Base-by-base conservation (phyloP, 2,329 filamentous ascomycete genomes). In the Eurotiales sp. region DNA sequence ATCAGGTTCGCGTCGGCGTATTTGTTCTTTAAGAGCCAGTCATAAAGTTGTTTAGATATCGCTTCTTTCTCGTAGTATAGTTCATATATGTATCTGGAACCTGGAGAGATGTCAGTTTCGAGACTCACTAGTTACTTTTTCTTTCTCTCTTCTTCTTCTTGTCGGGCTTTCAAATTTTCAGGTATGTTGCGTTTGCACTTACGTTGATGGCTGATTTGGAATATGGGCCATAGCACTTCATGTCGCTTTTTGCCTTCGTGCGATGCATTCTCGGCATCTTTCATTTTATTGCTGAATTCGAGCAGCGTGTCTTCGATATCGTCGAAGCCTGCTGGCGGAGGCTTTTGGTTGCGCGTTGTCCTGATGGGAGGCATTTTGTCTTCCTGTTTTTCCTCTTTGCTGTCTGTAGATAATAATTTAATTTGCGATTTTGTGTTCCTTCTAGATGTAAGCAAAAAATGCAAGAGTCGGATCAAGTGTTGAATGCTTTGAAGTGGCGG, bases 51-150 rank as follows among this genome's bases (percentile, higher is more conserved):
- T 73, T 88, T 92, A 71, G 83, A 88, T 68, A 99, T 97, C 46
- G 92, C 92, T 73, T 96, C 89, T 74, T 96, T 96, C 71, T 95
- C 87, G 73, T 97, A 99, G 76, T 96, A 97, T 43, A 99, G 79
- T 66, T 97, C 93, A 76, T 96, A 99, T 57, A 99, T 86, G 73
- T 99, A 99, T 65, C 90, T 84, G 56, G 82, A 85, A 39, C 81
- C 81, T 81, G 8, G 11, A 37, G 21, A 37, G 15, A 7, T 19
- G 17, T 37, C 17, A 37, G 17, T 36, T 36, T 36, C 6, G 14
- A n/a, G n/a, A n/a, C n/a, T n/a, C n/a, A n/a, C n/a, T n/a, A n/a
- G n/a, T n/a, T n/a, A n/a, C n/a, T n/a, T n/a, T n/a, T n/a, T n/a
- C n/a, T n/a, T n/a, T n/a, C n/a, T n/a, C n/a, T n/a, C n/a, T n/a